A percentile compares a stretch with the other conserved stretches of the same genome.
Conservation (phyloP, 1,284 basidiomycete genomes). For the Cryptococcus sp. region DNA sequence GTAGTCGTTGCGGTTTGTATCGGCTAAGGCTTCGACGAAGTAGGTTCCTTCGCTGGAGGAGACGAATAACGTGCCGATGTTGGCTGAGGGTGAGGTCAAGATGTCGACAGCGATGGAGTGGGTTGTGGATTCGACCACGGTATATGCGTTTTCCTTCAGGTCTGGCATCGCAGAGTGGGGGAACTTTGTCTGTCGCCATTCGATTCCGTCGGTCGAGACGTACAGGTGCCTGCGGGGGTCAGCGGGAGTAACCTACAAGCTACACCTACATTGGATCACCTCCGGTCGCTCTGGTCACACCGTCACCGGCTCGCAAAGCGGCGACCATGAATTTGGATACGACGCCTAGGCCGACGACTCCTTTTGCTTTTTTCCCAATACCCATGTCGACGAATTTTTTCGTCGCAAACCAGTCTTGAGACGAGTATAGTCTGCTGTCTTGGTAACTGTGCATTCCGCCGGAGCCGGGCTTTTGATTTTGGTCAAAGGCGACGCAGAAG, state of each 20-base stretch:
- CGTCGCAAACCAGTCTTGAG: slow-evolving; percentile 74
- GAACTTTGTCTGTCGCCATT: slow-evolving; percentile 61
- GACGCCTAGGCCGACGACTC: slow-evolving; percentile 83
- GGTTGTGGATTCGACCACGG: slow-evolving; percentile 87
- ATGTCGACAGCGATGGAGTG: slow-evolving; percentile 95
- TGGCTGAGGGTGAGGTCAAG: slow-evolving; percentile 68
- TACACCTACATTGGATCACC: slow-evolving; percentile 60
- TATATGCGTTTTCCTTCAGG: slow-evolving; percentile 67
- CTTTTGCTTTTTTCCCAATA: slow-evolving; percentile 78
- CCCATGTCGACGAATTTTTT: slow-evolving; percentile 70
- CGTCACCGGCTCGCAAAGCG: slow-evolving; percentile 63
- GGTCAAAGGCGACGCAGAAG: slow-evolving; percentile 83
- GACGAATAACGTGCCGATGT: slow-evolving; percentile 88
- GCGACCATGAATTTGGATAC: slow-evolving; percentile 88
- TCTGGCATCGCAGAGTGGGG: slow-evolving; percentile 51
- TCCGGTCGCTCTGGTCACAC: slow-evolving; percentile 48
- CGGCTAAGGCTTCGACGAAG: slow-evolving; percentile 86
- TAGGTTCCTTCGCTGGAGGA: slow-evolving; percentile 92
- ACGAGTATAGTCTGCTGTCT: slow-evolving; percentile 76
- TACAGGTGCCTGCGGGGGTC: slow-evolving; percentile 63
- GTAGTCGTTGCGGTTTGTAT: slow-evolving; percentile 83
- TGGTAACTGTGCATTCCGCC: slow-evolving; percentile 54
- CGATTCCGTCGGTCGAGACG: slow-evolving; percentile 74
- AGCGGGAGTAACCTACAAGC: background rate
- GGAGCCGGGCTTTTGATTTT: slow-evolving; percentile 55